phyloP scores from a whole-genome alignment of 345 rosid genomes.

The Citrus cavaleriei region DNA sequence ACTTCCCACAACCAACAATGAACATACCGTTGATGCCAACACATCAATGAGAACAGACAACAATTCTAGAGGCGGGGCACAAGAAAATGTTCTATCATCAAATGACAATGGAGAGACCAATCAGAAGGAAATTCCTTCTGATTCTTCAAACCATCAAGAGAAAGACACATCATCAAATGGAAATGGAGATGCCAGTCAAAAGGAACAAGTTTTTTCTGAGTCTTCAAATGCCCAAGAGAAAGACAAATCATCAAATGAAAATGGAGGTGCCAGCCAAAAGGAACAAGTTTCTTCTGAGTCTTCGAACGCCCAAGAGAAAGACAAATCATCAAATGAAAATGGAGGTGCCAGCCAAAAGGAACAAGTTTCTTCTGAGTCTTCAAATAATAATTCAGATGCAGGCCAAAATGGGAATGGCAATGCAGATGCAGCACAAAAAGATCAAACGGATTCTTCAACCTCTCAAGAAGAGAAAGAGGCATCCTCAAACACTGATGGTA shows the following conservation, averaged over 20 bases:
- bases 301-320: conserved; percentile 8
- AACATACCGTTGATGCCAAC: conserved; percentile 20
- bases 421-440: conserved; percentile 24
- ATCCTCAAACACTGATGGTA: conserved; percentile 17
- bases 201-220: conserved; percentile 11
- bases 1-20: conserved; percentile 33
- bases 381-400: conserved; percentile 15
- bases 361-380: not conserved
- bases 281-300: no score
- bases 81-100: conserved; percentile 23
- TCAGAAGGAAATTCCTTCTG: conserved; percentile 26
- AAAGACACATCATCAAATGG: conserved; percentile 18
- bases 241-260: conserved; percentile 1
- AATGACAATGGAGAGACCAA: conserved; percentile 26
- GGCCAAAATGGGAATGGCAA: conserved; percentile 30
- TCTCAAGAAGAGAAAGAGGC: conserved; percentile 31
- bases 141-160: conserved; percentile 26
- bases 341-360: conserved; percentile 26
- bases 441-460: conserved; percentile 20
- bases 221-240: conserved; percentile 20
- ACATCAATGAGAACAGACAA: conserved; percentile 15
- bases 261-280: conserved; percentile 27
- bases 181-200: conserved; percentile 21
- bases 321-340: not conserved
- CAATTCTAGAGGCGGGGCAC: conserved; percentile 18